These are phyloP conservation scores for Tetrahymena borealis DNA, from an alignment of 73 alveolate species.

Conservation along the genomic window DNA sequence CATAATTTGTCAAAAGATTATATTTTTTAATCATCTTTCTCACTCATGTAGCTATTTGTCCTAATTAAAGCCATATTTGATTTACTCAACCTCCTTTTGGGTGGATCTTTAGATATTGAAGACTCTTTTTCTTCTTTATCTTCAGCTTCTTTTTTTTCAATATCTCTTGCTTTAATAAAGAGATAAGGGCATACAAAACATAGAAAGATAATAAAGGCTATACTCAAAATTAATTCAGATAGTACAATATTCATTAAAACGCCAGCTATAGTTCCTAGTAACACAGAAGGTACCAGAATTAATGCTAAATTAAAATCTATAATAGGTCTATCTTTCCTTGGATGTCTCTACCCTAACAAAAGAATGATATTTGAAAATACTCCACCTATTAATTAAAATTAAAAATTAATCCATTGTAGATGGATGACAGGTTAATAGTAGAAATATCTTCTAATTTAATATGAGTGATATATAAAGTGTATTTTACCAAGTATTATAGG, in stretches of 20 bases:
- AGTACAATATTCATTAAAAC: not conserved
- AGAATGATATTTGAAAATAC: not conserved
- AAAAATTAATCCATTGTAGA: too few relatives aligned
- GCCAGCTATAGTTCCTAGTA: not conserved
- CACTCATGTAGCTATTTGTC: not conserved
- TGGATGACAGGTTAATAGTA: too few relatives aligned
- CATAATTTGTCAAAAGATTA: not conserved
- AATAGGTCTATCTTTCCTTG: not conserved
- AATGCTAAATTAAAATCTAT: not conserved
- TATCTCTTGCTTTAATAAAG: not conserved
- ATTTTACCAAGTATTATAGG: not conserved
- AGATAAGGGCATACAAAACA: not conserved
- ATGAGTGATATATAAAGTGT: not conserved
- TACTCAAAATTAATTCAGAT: not conserved
- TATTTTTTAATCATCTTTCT: not conserved
- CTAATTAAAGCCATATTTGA: not conserved
- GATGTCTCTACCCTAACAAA: not conserved
- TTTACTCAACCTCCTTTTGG: not conserved
- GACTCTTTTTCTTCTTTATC: not conserved
- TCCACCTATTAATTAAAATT: not conserved
- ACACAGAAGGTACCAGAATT: not conserved
- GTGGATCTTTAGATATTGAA: not conserved
- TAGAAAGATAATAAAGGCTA: not conserved
- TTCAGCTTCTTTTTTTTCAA: not conserved
- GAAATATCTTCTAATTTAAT: too few relatives aligned